These are phyloP conservation scores for Pyrenophora tritici-repentis DNA, from an alignment of 2,329 filamentous ascomycete species.

Conservation along the genomic window DNA sequence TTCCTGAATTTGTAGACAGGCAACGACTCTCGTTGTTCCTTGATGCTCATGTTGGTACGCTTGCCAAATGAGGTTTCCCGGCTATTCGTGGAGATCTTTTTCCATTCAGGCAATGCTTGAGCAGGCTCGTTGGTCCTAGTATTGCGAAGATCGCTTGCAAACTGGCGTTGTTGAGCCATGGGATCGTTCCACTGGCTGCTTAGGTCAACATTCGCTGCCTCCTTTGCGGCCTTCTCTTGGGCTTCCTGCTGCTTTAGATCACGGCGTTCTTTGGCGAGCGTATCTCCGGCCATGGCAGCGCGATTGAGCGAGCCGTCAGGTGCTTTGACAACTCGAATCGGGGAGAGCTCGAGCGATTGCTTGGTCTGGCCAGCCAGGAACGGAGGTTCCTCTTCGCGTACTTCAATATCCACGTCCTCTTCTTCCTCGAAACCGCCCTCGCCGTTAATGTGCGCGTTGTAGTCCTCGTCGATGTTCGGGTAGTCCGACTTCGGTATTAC, in stretches of 20 bases:
- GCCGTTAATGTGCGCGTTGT: slow-evolving; percentile 82
- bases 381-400: slow-evolving; percentile 92
- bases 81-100: slow-evolving; percentile 76
- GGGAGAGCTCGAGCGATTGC: slow-evolving; percentile 90
- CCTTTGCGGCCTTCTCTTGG: slow-evolving; percentile 75
- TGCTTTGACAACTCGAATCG: slow-evolving; percentile 94
- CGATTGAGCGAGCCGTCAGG: slow-evolving; percentile 98
- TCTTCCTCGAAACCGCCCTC: slow-evolving; percentile 90
- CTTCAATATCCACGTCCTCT: slow-evolving; percentile 96
- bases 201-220: slow-evolving; percentile 78
- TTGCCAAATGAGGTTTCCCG: slow-evolving; percentile 83
- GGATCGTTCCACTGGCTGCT: slow-evolving; percentile 95
- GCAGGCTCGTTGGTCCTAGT: slow-evolving; percentile 62
- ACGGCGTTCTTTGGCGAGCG: slow-evolving; percentile 84
- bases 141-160: slow-evolving; percentile 82
- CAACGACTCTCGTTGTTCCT: slow-evolving; percentile 87
- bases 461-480: slow-evolving; percentile 92
- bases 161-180: slow-evolving; percentile 88
- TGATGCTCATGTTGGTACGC: slow-evolving; percentile 88
- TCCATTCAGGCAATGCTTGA: slow-evolving; percentile 88
- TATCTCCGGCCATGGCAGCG: slow-evolving; percentile 90
- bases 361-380: slow-evolving; percentile 97
- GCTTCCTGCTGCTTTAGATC: slow-evolving; percentile 88
- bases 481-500: slow-evolving; percentile 92
- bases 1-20: slow-evolving; percentile 88